Conservation (phyloP, 306 rosid species). For the Astragalus membranaceus region DNA sequence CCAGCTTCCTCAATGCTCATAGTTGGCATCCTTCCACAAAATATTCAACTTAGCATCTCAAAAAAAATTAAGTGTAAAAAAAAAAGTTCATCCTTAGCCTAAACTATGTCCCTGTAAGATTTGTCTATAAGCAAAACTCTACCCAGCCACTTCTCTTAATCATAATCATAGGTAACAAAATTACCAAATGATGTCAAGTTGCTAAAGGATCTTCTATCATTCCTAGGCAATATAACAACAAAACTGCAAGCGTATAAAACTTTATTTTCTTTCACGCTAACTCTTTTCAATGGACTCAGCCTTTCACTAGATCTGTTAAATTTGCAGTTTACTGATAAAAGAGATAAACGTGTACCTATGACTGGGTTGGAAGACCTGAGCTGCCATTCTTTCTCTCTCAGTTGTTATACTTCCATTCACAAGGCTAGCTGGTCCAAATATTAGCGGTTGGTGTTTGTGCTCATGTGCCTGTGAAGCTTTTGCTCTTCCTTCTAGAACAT, state of each 20-base stretch:
- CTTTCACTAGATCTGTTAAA: background rate
- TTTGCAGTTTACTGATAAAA: background rate
- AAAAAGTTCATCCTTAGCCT: background rate
- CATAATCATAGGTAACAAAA: background rate
- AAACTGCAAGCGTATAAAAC: background rate
- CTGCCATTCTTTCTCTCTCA: constrained; percentile 83
- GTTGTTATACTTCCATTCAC: constrained; percentile 67
- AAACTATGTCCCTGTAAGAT: background rate
- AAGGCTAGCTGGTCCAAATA: constrained; percentile 94
- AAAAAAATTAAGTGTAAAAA: background rate
- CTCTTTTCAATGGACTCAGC: background rate
- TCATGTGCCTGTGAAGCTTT: constrained; percentile 72
- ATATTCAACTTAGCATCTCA: constrained; percentile 27
- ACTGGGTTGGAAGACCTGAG: constrained; percentile 91
- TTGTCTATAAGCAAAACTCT: background rate
- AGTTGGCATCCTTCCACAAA: constrained; percentile 75
- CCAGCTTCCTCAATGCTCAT: constrained; percentile 99
- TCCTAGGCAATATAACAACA: background rate
- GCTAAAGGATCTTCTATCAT: background rate
- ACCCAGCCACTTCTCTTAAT: background rate
- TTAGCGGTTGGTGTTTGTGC: constrained; percentile 86
- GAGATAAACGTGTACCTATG: constrained; percentile 28
- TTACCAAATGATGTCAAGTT: background rate
- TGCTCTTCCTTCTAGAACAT: constrained; percentile 96
- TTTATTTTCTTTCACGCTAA: constrained; percentile 1